Evolutionary conservation across 2,329 filamentous ascomycete species (phyloP).

Genomic region (Neoascochyta sp.): DNA sequence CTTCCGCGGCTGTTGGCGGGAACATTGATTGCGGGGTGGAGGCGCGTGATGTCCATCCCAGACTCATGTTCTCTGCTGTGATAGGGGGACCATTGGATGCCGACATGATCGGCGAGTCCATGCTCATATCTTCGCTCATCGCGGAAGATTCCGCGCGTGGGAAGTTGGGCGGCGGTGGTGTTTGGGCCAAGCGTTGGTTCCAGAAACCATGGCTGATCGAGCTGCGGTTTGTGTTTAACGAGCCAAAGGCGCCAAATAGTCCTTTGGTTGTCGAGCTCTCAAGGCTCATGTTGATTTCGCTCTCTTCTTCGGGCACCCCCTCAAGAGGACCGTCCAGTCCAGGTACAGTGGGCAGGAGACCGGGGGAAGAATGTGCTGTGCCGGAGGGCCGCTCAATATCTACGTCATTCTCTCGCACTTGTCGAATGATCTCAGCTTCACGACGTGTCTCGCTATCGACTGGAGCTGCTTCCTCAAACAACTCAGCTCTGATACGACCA

Average conservation of each 20-base stretch:
- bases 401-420: constrained; percentile 86
- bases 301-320: constrained; percentile 63
- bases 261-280: constrained; percentile 41
- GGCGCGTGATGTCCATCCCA: constrained; percentile 30
- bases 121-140: constrained; percentile 64
- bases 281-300: constrained; percentile 55
- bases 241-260: constrained; percentile 65
- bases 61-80: constrained; percentile 17
- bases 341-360: constrained; percentile 54
- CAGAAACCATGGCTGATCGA: constrained; percentile 72
- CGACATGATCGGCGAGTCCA: constrained; percentile 60
- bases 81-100: constrained; percentile 17
- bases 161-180: constrained; percentile 57
- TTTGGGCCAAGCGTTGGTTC: constrained; percentile 61
- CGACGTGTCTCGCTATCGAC: constrained; percentile 83
- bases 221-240: constrained; percentile 73
- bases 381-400: constrained; percentile 51
- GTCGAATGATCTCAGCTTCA: constrained; percentile 92
- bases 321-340: constrained; percentile 59
- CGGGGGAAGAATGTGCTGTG: constrained; percentile 67
- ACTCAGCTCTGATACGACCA: constrained; percentile 82
- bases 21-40: constrained; percentile 39
- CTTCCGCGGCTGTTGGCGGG: constrained; percentile 40
- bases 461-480: constrained; percentile 83
- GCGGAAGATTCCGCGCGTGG: constrained; percentile 53